These are phyloP conservation scores for Dothidotthia symphoricarpi DNA, from an alignment of 2,329 filamentous ascomycete species.

Conservation along the genomic window DNA sequence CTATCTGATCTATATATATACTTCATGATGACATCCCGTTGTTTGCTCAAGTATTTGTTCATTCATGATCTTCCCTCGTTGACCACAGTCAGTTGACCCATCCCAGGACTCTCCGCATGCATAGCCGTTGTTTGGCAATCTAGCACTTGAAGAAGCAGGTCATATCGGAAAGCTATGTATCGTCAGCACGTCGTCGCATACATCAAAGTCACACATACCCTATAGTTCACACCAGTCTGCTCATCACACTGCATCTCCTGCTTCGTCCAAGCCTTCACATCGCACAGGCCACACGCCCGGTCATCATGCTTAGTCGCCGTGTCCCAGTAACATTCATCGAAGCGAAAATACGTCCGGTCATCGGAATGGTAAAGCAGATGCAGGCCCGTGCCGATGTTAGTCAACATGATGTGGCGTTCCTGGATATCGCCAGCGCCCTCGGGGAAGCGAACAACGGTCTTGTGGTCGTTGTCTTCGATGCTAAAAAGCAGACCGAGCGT, in stretches of 20 bases:
- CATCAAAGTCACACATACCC: background rate
- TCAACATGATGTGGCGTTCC: background rate
- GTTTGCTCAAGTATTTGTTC: no score
- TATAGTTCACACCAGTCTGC: background rate
- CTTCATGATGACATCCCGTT: no score
- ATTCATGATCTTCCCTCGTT: no score
- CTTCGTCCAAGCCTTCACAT: background rate
- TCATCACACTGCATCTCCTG: background rate
- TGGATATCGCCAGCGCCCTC: slow-evolving; percentile 4
- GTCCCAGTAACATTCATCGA: no score
- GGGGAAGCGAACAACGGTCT: background rate
- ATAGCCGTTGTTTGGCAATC: background rate
- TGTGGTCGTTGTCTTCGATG: slow-evolving; percentile 3
- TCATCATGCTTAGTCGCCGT: no score
- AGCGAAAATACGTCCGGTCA: slow-evolving; percentile 2
- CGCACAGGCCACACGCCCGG: no score
- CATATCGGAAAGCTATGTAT: no score
- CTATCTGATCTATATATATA: no score
- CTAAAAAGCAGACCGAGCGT: slow-evolving; percentile 5
- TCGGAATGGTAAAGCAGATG: background rate
- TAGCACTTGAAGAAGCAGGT: slow-evolving; percentile 4
- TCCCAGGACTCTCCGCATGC: no score
- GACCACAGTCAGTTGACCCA: no score
- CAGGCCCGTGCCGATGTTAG: background rate
- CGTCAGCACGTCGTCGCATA: no score